Percentiles rank a stretch among this genome's conserved stretches.
These are phyloP conservation scores for Amoebophrya sp. DNA, from an alignment of 169 alveolate species.

Conservation along the genomic window DNA sequence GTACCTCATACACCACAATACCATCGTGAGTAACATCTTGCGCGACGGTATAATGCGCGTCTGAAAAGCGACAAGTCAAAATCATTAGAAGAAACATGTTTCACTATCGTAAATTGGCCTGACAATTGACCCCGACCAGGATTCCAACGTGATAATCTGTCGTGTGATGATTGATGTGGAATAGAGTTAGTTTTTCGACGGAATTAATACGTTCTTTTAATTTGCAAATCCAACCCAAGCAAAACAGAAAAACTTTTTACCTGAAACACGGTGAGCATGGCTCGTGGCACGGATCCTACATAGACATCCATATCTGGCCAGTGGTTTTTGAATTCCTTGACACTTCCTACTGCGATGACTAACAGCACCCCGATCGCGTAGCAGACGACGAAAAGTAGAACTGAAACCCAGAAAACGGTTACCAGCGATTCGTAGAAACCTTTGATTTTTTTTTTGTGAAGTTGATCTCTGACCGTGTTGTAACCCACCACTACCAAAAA, in stretches of 20 bases:
- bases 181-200: not conserved
- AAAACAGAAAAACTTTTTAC: not conserved
- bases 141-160: slow-evolving; percentile 34
- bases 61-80: too few relatives aligned
- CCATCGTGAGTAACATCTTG: too few relatives aligned
- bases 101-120: too few relatives aligned
- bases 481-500: not conserved
- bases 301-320: slow-evolving; percentile 19
- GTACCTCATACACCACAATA: too few relatives aligned
- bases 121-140: slow-evolving; percentile 32
- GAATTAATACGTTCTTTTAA: not conserved
- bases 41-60: too few relatives aligned
- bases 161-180: not conserved
- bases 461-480: too few relatives aligned
- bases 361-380: slow-evolving; percentile 4
- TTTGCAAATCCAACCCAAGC: not conserved
- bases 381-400: not conserved
- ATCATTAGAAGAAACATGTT: too few relatives aligned
- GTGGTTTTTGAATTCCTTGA: not conserved
- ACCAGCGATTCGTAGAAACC: slow-evolving; percentile 20
- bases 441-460: too few relatives aligned
- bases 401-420: not conserved
- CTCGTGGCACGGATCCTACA: not conserved
- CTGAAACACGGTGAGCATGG: not conserved
- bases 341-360: not conserved